Percentiles rank a stretch among this genome's conserved stretches.
phyloP scores from a whole-genome alignment of 148 eudicot genomes.

The Polygonum aviculare region DNA sequence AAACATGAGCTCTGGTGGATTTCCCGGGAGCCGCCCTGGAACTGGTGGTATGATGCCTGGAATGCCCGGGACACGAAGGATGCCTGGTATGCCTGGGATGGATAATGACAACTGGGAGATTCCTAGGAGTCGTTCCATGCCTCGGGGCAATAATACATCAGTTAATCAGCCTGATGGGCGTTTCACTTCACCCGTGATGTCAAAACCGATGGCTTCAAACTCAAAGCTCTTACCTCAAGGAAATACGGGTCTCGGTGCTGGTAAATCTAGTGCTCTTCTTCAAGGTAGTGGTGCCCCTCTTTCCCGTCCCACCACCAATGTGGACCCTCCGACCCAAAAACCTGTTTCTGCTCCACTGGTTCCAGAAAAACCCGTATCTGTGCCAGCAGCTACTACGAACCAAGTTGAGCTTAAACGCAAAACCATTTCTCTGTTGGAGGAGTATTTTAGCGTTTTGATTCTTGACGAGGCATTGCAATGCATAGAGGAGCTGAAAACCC shows the following conservation, averaged over 20 bases:
- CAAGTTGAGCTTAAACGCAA: constrained; percentile 17
- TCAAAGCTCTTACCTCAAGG: constrained; percentile 71
- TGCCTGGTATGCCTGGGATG: constrained; percentile 66
- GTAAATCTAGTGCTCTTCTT: constrained; percentile 68
- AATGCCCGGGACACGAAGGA: constrained; percentile 62
- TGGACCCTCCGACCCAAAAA: constrained; percentile 19
- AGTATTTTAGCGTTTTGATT: constrained; percentile 55
- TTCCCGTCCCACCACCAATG: constrained; percentile 25
- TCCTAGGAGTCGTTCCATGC: constrained; percentile 56
- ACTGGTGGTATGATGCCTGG: constrained; percentile 98
- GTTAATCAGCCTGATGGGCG: constrained; percentile 28
- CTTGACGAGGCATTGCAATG: constrained; percentile 79
- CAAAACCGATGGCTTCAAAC: constrained; percentile 44
- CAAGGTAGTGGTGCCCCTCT: constrained; percentile 57
- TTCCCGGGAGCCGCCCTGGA: constrained; percentile 63
- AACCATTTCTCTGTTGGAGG: constrained; percentile 36
- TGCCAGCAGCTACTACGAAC: neutral
- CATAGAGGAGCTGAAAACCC: constrained; percentile 65
- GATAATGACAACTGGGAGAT: constrained; percentile 93
- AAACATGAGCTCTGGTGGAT: constrained; percentile 44
- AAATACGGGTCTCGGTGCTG: constrained; percentile 45
- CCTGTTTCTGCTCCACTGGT: constrained; percentile 25
- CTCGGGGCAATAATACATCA: constrained; percentile 25
- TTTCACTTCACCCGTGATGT: constrained; percentile 37
- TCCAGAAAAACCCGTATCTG: neutral